phyloP scores from a whole-genome alignment of 1,284 basidiomycete species.

The Phlebopus sp. region DNA sequence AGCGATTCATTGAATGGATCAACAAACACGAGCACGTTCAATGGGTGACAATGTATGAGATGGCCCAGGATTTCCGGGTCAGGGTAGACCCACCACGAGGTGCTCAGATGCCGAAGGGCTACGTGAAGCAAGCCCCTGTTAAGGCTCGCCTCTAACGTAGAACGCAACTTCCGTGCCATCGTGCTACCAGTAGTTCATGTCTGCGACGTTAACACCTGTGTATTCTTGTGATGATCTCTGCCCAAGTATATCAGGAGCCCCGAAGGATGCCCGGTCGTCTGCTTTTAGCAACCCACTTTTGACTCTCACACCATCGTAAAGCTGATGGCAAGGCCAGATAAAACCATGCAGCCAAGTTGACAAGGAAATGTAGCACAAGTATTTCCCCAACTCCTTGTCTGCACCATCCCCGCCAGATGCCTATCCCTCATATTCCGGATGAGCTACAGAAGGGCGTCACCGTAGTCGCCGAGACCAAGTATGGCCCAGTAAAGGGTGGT shows the following conservation, averaged over 20 bases:
- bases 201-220: no score
- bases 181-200: no score
- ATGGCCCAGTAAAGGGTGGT: slow-evolving; percentile 55
- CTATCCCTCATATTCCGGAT: slow-evolving; percentile 42
- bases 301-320: slow-evolving; percentile 7
- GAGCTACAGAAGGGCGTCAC: slow-evolving; percentile 44
- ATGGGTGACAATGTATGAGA: slow-evolving; percentile 73
- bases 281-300: slow-evolving; percentile 1
- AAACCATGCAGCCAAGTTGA: background rate
- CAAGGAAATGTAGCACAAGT: background rate
- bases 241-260: background rate
- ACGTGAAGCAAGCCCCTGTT: slow-evolving; percentile 13
- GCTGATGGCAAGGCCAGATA: slow-evolving; percentile 12
- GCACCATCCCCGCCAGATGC: slow-evolving; percentile 1
- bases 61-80: slow-evolving; percentile 53
- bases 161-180: background rate
- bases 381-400: background rate
- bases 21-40: slow-evolving; percentile 70
- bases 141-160: slow-evolving; percentile 5
- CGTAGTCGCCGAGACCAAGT: slow-evolving; percentile 51
- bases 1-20: slow-evolving; percentile 78
- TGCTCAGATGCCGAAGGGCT: slow-evolving; percentile 46
- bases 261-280: slow-evolving; percentile 3
- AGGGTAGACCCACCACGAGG: slow-evolving; percentile 36
- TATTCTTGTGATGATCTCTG: background rate